These are phyloP conservation scores for Russula sp. DNA, from an alignment of 768 basidiomycete genomes.

Conservation along the genomic window DNA sequence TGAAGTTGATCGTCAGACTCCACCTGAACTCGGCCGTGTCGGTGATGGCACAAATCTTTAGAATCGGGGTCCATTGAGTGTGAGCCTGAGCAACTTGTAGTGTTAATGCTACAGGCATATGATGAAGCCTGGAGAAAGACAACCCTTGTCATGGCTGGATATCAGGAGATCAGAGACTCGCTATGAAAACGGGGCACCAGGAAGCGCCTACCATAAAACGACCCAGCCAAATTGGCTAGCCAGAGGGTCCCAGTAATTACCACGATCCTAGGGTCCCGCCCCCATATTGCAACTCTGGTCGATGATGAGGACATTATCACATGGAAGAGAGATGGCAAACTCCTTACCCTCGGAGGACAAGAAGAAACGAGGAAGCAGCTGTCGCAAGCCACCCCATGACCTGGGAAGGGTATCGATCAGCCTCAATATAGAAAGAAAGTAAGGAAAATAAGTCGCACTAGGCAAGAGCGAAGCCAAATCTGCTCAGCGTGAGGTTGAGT, in stretches of 20 bases:
- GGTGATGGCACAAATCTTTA: background rate
- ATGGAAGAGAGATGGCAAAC: too few species aligned
- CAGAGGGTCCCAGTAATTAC: background rate
- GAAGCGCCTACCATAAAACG: conserved; percentile 3
- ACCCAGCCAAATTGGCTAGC: background rate
- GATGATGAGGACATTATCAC: background rate
- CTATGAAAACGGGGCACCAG: background rate
- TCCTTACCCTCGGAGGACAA: conserved; percentile 19
- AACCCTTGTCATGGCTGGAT: conserved; percentile 11
- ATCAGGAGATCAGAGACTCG: background rate
- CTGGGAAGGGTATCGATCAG: background rate
- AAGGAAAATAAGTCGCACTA: background rate
- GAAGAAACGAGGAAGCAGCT: conserved; percentile 13
- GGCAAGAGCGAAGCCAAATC: conserved; percentile 13
- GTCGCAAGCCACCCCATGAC: conserved; percentile 7
- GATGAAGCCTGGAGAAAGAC: background rate
- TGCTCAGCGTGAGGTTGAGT: background rate
- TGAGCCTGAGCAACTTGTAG: conserved; percentile 3
- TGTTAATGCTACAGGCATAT: background rate
- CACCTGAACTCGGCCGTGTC: background rate
- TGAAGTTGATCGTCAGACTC: conserved; percentile 15
- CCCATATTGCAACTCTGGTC: conserved; percentile 22
- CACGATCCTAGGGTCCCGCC: conserved; percentile 1
- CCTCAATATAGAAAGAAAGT: too few species aligned
- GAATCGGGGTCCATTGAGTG: background rate